Conservation (phyloP, 2,329 filamentous ascomycete genomes). For the Tolypocladium nubicola region DNA sequence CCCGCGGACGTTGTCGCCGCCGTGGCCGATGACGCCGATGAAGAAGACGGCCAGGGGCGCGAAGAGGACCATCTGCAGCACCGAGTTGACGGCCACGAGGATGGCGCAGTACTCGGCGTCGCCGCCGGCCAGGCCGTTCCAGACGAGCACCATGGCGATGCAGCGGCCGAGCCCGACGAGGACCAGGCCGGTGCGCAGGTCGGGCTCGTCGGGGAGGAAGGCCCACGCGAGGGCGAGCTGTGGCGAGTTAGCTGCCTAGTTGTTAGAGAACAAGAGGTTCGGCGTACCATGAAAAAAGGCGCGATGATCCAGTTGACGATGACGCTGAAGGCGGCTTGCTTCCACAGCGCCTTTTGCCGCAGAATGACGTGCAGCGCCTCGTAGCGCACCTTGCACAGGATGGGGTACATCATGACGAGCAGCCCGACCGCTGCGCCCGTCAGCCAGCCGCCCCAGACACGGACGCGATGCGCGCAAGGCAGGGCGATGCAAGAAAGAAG, state of each 20-base stretch:
- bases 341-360: slow-evolving; percentile 53
- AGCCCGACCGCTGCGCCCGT: slow-evolving; percentile 56
- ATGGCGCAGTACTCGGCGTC: slow-evolving; percentile 77
- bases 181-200: slow-evolving; percentile 57
- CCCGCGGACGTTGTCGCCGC: slow-evolving; percentile 19
- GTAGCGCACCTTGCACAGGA: slow-evolving; percentile 76
- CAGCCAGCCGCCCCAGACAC: no score
- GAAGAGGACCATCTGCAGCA: slow-evolving; percentile 65
- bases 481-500: no score
- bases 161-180: slow-evolving; percentile 77
- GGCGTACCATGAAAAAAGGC: slow-evolving; percentile 64
- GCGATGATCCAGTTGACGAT: slow-evolving; percentile 76
- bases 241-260: slow-evolving; percentile 3
- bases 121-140: slow-evolving; percentile 60
- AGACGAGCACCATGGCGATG: slow-evolving; percentile 79
- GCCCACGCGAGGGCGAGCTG: slow-evolving; percentile 59
- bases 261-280: neutral
- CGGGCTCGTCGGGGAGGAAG: slow-evolving; percentile 48
- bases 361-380: slow-evolving; percentile 64
- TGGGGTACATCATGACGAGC: slow-evolving; percentile 91
- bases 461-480: no score
- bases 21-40: slow-evolving; percentile 55
- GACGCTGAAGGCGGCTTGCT: slow-evolving; percentile 68
- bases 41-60: slow-evolving; percentile 60
- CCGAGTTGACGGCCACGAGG: slow-evolving; percentile 63